Percentiles rank a stretch among this genome's conserved stretches.
Conservation (phyloP, 306 rosid genomes). For the Hippophae rhamnoides region DNA sequence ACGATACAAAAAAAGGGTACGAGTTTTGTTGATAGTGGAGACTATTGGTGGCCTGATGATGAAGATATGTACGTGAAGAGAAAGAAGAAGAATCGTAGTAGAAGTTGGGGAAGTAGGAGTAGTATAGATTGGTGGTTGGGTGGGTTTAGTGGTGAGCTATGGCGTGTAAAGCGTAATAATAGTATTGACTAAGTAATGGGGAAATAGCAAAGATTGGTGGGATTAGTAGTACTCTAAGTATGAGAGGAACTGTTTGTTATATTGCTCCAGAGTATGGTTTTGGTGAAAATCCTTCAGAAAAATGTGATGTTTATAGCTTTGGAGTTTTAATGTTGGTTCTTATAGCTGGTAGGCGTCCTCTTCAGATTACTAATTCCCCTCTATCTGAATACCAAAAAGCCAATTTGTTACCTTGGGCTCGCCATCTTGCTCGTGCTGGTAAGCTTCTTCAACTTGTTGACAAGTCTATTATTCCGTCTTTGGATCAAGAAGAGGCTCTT, state of each 20-base stretch:
- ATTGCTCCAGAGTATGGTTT: conserved; percentile 83
- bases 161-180: conserved; percentile 41
- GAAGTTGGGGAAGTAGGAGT: conserved; percentile 46
- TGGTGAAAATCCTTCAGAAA: conserved; percentile 71
- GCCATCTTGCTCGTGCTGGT: conserved; percentile 72
- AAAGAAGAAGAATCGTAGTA: conserved; percentile 41
- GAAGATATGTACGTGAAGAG: conserved; percentile 45
- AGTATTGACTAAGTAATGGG: conserved; percentile 57
- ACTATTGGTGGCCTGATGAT: conserved; percentile 51
- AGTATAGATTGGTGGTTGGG: conserved; percentile 78
- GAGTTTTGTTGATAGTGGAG: conserved; percentile 35
- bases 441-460: conserved; percentile 78
- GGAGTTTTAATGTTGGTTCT: conserved; percentile 76
- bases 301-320: conserved; percentile 83
- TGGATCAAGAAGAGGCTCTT: conserved; percentile 62
- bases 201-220: conserved; percentile 83
- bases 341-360: conserved; percentile 81
- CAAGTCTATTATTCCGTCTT: conserved; percentile 36
- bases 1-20: conserved; percentile 36
- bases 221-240: conserved; percentile 89
- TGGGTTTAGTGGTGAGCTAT: conserved; percentile 58
- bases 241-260: conserved; percentile 92
- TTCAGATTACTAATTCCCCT: conserved; percentile 80
- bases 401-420: conserved; percentile 84
- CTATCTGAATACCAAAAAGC: conserved; percentile 71